Evolutionary conservation across 108 stramenopile genomes (phyloP).

Genomic region (Aurantiochytrium sp.): DNA sequence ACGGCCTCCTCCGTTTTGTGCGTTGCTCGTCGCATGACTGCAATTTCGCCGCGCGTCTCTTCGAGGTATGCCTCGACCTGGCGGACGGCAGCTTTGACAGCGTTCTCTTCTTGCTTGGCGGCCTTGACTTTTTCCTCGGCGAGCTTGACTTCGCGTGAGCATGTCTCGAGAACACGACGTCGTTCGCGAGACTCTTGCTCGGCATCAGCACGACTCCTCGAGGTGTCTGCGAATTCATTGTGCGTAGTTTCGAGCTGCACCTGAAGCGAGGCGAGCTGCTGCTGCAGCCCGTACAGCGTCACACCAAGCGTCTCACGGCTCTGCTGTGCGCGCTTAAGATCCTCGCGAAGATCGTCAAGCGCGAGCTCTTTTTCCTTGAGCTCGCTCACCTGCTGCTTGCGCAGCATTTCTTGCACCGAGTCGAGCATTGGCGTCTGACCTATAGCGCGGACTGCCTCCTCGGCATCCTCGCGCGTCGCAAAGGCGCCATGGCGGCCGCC

Average conservation of each 20-base stretch:
- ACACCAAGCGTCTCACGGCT: constrained; percentile 61
- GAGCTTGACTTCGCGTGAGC: not conserved
- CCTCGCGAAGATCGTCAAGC: constrained; percentile 51
- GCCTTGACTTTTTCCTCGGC: constrained; percentile 21
- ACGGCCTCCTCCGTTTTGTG: constrained; percentile 67
- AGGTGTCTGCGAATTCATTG: constrained; percentile 35
- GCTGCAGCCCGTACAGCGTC: constrained; percentile 67
- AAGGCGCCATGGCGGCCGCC: not conserved
- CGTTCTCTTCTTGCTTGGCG: constrained; percentile 42
- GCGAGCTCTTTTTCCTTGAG: constrained; percentile 55
- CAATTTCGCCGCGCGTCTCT: constrained; percentile 67
- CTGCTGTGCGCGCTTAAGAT: constrained; percentile 15
- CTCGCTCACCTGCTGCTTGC: constrained; percentile 54
- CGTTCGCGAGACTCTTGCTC: constrained; percentile 43
- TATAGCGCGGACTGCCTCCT: constrained; percentile 13
- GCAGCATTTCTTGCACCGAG: constrained; percentile 55
- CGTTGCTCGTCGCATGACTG: constrained; percentile 59
- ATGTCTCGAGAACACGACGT: constrained; percentile 15
- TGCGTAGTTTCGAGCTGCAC: constrained; percentile 51
- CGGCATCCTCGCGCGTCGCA: not conserved
- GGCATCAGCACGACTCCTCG: constrained; percentile 37
- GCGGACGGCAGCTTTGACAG: constrained; percentile 49
- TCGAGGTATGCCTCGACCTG: constrained; percentile 69
- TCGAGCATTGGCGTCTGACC: constrained; percentile 61
- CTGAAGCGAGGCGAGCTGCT: constrained; percentile 67